These are phyloP conservation scores for Plantago ovata DNA, from an alignment of 257 asterid species.

Conservation along the genomic window DNA sequence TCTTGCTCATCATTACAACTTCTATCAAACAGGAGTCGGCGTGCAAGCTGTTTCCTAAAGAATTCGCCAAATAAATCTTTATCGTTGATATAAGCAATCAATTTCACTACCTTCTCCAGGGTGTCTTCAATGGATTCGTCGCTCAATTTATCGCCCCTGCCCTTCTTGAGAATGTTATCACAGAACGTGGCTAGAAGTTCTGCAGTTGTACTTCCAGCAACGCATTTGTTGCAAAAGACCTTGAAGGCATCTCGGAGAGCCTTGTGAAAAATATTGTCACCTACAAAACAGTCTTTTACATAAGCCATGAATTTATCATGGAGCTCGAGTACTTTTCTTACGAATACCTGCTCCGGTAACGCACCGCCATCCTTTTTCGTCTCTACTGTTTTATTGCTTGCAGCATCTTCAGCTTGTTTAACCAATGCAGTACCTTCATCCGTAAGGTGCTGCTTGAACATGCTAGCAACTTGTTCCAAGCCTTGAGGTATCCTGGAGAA, in stretches of 20 bases:
- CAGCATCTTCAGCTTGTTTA: conserved; percentile 99
- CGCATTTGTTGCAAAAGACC: conserved; percentile 94
- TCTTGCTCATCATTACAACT: conserved; percentile 99
- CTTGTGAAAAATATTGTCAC: conserved; percentile 98
- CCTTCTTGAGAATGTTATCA: conserved; percentile 95
- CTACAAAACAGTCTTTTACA: conserved; percentile 78
- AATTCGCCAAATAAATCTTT: conserved; percentile 99
- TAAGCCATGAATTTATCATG: conserved; percentile 95
- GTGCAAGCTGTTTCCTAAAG: conserved; percentile 97
- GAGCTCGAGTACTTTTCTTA: conserved; percentile 86
- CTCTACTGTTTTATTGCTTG: conserved; percentile 56
- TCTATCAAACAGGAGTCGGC: conserved; percentile 89
- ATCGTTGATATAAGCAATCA: conserved; percentile 92
- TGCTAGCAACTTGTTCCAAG: conserved; percentile 64
- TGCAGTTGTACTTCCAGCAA: conserved; percentile 97
- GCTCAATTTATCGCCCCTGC: conserved; percentile 95
- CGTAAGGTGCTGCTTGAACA: conserved; percentile 92
- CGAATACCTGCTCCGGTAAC: conserved; percentile 93
- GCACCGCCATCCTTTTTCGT: conserved; percentile 59
- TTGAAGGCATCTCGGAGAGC: conserved; percentile 99
- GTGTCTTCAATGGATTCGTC: conserved; percentile 99
- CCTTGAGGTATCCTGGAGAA: conserved; percentile 76
- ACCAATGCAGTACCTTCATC: conserved; percentile 94
- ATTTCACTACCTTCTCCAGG: conserved; percentile 91
- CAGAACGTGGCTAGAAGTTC: conserved; percentile 98